Conservation (phyloP, 257 asterid species). For the Nicotiana sylvestris region DNA sequence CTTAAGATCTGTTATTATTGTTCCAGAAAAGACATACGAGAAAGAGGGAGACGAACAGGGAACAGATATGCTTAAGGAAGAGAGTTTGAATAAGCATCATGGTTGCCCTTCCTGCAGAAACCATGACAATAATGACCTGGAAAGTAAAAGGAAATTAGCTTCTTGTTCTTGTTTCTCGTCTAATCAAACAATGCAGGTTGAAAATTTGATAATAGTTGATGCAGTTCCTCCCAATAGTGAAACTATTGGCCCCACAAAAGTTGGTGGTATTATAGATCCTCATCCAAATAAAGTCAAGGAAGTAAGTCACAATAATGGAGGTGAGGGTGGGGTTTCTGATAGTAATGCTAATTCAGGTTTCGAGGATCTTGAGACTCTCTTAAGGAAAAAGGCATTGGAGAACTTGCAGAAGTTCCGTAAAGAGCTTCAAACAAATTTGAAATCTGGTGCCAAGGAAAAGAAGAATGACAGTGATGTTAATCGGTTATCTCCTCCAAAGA, state of each 20-base stretch:
- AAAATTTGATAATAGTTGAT: conserved; percentile 26
- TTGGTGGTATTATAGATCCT: conserved; percentile 22
- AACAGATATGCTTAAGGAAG: conserved; percentile 48
- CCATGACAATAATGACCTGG: conserved; percentile 44
- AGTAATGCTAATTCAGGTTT: conserved; percentile 30
- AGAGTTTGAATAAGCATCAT: conserved; percentile 45
- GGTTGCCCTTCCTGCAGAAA: conserved; percentile 65
- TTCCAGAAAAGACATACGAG: conserved; percentile 34
- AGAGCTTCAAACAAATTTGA: conserved; percentile 24
- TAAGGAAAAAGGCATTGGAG: conserved; percentile 88
- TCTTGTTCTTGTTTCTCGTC: conserved; percentile 25
- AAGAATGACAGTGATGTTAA: conserved; percentile 23
- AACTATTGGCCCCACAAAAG: conserved; percentile 12
- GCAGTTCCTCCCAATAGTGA: background rate
- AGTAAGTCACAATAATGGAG: conserved; percentile 20
- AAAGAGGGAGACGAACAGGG: conserved; percentile 36
- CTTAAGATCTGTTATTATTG: conserved; percentile 63
- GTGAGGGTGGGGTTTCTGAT: conserved; percentile 17
- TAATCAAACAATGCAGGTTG: conserved; percentile 20
- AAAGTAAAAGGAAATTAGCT: conserved; percentile 27
- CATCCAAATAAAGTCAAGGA: conserved; percentile 12
- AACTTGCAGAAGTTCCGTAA: conserved; percentile 60
- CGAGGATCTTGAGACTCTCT: conserved; percentile 51
- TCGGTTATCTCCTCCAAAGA: conserved; percentile 13
- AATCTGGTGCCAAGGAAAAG: conserved; percentile 14